phyloP scores from a whole-genome alignment of 2,329 filamentous ascomycete genomes.

The Scleromitrula shiraiana region DNA sequence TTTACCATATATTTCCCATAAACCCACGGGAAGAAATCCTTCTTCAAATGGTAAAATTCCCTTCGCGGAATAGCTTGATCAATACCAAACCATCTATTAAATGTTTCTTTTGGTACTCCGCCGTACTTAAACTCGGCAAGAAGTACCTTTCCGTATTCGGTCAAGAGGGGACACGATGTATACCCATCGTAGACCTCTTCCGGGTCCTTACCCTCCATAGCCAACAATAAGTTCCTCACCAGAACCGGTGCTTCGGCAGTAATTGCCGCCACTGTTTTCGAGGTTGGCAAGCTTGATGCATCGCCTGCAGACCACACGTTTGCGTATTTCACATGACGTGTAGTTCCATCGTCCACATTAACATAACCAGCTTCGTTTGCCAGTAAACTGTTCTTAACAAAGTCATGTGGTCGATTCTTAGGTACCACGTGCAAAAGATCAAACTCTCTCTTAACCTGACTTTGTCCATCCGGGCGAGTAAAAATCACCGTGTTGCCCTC shows the following conservation, averaged over 20 bases:
- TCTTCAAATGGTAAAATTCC: slow-evolving; percentile 55
- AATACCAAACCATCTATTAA: slow-evolving; percentile 44
- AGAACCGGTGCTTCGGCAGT: slow-evolving; percentile 44
- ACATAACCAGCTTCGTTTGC: slow-evolving; percentile 50
- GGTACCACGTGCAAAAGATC: slow-evolving; percentile 50
- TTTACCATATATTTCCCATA: slow-evolving; percentile 53
- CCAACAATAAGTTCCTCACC: slow-evolving; percentile 39
- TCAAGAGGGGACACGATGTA: slow-evolving; percentile 46
- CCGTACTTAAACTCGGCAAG: slow-evolving; percentile 60
- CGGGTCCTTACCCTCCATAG: slow-evolving; percentile 38
- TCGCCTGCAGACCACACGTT: slow-evolving; percentile 55
- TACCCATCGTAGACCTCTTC: slow-evolving; percentile 45
- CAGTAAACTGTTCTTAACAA: slow-evolving; percentile 44
- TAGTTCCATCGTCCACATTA: slow-evolving; percentile 46
- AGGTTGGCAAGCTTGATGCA: slow-evolving; percentile 50
- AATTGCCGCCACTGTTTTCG: slow-evolving; percentile 47
- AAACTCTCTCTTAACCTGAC: slow-evolving; percentile 38
- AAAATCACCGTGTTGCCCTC: slow-evolving; percentile 47
- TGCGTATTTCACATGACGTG: slow-evolving; percentile 43
- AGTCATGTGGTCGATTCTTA: slow-evolving; percentile 50
- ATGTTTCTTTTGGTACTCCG: slow-evolving; percentile 55
- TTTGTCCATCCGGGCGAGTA: slow-evolving; percentile 34
- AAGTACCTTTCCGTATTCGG: slow-evolving; percentile 53
- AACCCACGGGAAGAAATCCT: slow-evolving; percentile 61
- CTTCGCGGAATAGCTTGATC: slow-evolving; percentile 49